A percentile compares a stretch with the other conserved stretches of the same genome.
Conservation (phyloP, 2,329 filamentous ascomycete species). For the Botrytis aclada region DNA sequence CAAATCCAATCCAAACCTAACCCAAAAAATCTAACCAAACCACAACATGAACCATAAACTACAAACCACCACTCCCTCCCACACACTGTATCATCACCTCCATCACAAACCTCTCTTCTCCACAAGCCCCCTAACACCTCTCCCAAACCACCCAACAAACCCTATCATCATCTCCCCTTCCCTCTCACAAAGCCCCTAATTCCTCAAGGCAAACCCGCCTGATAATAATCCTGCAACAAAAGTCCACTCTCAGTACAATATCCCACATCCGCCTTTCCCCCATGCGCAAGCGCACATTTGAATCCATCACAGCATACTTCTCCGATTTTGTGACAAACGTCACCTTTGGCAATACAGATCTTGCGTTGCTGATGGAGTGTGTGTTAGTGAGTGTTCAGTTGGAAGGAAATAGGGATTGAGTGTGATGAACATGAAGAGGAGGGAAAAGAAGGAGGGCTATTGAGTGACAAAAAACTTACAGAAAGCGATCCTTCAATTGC, state of each 20-base stretch:
- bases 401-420: neutral
- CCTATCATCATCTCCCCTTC: too few relatives aligned
- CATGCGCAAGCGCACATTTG: conserved; percentile 13
- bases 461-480: neutral
- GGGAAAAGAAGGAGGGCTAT: neutral
- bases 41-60: too few relatives aligned
- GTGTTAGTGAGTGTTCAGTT: neutral
- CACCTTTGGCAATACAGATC: neutral
- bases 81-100: neutral
- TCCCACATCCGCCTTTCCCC: neutral
- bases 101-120: neutral
- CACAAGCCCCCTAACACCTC: too few relatives aligned
- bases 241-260: neutral
- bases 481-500: neutral
- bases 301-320: neutral
- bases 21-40: neutral
- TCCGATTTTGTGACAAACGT: neutral
- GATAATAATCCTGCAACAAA: conserved; percentile 9
- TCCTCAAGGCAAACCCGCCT: neutral
- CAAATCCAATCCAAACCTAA: neutral
- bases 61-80: neutral
- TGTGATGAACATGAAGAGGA: neutral
- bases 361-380: neutral
- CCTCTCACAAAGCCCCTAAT: rapidly evolving
- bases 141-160: neutral